Evolutionary conservation across 2,329 filamentous ascomycete species (phyloP), one percentile per base, ranked within the genome.

Genomic region (Biscogniauxia sp.): DNA sequence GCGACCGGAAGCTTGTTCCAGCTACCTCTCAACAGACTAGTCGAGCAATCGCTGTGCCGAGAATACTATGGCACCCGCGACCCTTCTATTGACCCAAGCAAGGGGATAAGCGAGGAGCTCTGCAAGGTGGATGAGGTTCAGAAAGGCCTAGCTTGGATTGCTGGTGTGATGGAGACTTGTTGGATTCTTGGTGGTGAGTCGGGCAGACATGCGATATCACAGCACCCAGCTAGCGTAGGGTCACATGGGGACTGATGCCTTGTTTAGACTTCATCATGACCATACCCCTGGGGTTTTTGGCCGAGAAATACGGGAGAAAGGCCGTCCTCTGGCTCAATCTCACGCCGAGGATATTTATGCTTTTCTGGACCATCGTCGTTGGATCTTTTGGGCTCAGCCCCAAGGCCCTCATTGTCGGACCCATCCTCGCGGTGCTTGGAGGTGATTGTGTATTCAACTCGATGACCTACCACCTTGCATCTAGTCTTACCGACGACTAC

Each of bases 81-180:
- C 9, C 79, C 72, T 0, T 61, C 65, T 3, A 69, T 78, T 13
- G 63, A 57, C 1, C 52, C 70, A 0, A 74, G 76, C 56, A 79
- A 79, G 4, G 70, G 70, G 20, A 71, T 86, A 1, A 75, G 78
- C 1, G 84, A 87, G 69, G 71, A 76, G 60, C 68, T 83, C 3
- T 87, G 84, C 71, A 87, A 87, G 67, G 68, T 82, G 9, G 77
- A 84, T 59, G 69, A 68, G 13, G 76, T 86, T 5, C 83, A 86
- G 68, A 73, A 79, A 58, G 72, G 74, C 17, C 72, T 86, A 8
- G 84, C 83, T 2, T 79, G 79, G 75, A 74, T 85, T 4, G 80
- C 83, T 60, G 84, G 84, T 0, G 70, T 69, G 3, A 79, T 81
- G 75, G 80, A 83, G 56, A 80, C 78, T 1, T 65, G 76, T 0